Evolutionary conservation across 2,329 filamentous ascomycete species (phyloP), one percentile per base, ranked within the genome.

Genomic region (Curvularia sp.): DNA sequence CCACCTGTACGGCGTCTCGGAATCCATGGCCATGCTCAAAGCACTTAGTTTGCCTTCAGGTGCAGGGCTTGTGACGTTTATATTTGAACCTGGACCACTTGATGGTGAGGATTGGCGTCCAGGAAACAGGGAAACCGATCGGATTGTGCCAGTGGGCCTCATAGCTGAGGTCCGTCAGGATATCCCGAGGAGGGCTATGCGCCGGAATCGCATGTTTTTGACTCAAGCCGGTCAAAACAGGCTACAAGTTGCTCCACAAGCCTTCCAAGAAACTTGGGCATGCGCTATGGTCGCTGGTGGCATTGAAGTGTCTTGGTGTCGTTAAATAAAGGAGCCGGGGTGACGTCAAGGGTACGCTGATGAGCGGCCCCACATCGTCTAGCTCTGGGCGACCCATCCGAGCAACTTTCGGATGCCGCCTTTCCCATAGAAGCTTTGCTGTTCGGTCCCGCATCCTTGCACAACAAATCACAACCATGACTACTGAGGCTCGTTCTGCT

Each of bases 401-500:
- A 43, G 47, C 42, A 48, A 46, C 39, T 27, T 30, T 21, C 39
- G 7, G 8, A 19, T 39, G 42, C 42, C 48, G 30, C n/a, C 30
- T 36, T 53, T 53, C 13, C 41, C 41, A 21, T 43, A 19, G 49
- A 49, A 39, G 23, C 50, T 38, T 42, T 48, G 49, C 49, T 43
- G 43, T 54, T 18, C 28, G 43, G 38, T 57, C 50, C 36, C 46
- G 12, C 41, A 47, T 57, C 47, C 49, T 39, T 43, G 42, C 46
- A 30, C 32, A 34, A 38, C 49, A 15, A 10, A n/a, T 13, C 25
- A 10, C 8, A 19, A 53, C 19, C 34, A 64, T 62, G 59, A 60
- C 57, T 21, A 61, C 55, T 15, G 55, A 66, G 38, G 49, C 55
- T 28, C 60, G 43, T 18, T 61, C 55, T 5, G 34, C 39, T 7